Conservation (phyloP, 768 basidiomycete genomes). For the Pulveroboletus ravenelii region DNA sequence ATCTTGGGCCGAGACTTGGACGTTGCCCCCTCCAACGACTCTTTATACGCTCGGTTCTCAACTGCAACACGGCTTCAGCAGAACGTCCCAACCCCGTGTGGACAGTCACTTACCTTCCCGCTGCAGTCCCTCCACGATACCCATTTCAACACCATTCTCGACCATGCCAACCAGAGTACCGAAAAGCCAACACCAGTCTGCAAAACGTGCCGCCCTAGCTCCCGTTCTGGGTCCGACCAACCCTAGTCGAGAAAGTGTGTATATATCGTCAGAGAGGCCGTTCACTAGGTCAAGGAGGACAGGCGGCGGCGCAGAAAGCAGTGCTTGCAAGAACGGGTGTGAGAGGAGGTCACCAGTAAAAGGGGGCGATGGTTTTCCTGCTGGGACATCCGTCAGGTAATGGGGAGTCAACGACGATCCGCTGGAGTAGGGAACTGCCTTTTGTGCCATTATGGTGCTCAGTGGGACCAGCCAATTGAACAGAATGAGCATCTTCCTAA, state of each 20-base stretch:
- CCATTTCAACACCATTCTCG: constrained; percentile 76
- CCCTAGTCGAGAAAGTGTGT: constrained; percentile 69
- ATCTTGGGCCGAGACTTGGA: constrained; percentile 61
- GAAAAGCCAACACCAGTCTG: constrained; percentile 85
- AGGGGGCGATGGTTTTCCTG: constrained; percentile 2
- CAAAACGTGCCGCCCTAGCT: constrained; percentile 64
- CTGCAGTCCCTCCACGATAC: constrained; percentile 60
- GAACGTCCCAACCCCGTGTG: not conserved
- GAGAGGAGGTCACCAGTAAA: constrained; percentile 26
- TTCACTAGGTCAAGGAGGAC: constrained; percentile 75
- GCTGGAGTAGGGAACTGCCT: constrained; percentile 52
- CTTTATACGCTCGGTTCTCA: constrained; percentile 65
- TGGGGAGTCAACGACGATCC: constrained; percentile 25
- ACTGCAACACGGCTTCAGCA: constrained; percentile 38
- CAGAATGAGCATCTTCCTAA: constrained; percentile 72
- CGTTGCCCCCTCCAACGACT: constrained; percentile 68
- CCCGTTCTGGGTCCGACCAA: constrained; percentile 62
- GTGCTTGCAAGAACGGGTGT: constrained; percentile 65
- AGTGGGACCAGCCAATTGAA: constrained; percentile 84
- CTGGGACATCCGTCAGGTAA: constrained; percentile 11
- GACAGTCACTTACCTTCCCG: constrained; percentile 48
- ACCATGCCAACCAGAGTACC: constrained; percentile 76
- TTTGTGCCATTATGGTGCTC: constrained; percentile 65
- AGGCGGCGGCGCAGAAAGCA: constrained; percentile 78
- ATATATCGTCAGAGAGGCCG: constrained; percentile 72